Base-by-base conservation (phyloP, 371 early-diverging fungal genomes). In the Actinomortierella wolfii region DNA sequence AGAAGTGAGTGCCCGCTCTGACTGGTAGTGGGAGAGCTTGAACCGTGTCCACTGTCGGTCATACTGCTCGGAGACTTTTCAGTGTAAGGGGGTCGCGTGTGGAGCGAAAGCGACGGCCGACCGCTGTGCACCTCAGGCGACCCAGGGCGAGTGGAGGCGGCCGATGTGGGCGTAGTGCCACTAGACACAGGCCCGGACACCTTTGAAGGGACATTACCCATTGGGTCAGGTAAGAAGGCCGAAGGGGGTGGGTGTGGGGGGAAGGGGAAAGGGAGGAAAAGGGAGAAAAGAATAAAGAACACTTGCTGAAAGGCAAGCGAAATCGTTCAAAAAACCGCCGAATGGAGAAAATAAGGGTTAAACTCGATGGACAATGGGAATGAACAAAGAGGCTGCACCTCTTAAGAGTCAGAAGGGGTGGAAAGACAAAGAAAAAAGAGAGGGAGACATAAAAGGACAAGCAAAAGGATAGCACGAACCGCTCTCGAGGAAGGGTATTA, bases 191-290 rank as follows among this genome's bases (percentile, higher is more conserved):
- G 29, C 18, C 41, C 23, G 6, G 53, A 60, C 20, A 47, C 51
- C 41, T 70, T 70, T 53, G 70, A 70, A 43, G 66, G 46, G 51
- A 55, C 62, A 65, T 61, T 65, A 49, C 65, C 71, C 65, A 61
- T 70, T 56, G 44, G 54, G 20, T 18, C 40, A 24, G 34, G 24
- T 15, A 21, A 18, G 26, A 24, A 46, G 21, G 54, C 49, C 23
- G 15, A 39, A 24, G 42, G 50, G 21, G n/a, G 51, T 17, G 20
- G 44, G 28, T 41, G 18, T 40, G 23, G 17, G 43, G 42, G 13
- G 34, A 9, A 53, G 26, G 24, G 48, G 8, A 5, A 43, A n/a
- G 47, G 43, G 39, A 34, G 21, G 40, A 26, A 39, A 40, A 34
- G 34, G 53, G 24, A 14, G 34, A 24, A 23, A 52, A 17, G n/a